phyloP scores from a whole-genome alignment of 2,329 filamentous ascomycete genomes.

The Dactylellina cionopaga region DNA sequence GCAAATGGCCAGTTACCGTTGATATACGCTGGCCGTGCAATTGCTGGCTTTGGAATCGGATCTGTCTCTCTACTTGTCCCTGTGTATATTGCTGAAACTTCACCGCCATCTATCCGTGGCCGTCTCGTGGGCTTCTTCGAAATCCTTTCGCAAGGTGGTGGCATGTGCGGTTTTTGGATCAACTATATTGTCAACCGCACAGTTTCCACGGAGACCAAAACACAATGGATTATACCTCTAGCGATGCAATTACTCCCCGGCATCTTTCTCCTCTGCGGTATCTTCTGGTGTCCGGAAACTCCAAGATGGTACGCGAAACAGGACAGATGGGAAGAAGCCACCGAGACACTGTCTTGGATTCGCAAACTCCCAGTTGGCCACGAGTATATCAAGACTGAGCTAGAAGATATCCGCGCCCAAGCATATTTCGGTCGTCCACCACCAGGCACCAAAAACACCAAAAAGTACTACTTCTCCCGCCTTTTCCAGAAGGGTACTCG shows the following conservation, averaged over 20 bases:
- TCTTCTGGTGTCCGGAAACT: constrained; percentile 57
- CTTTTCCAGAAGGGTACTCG: constrained; percentile 60
- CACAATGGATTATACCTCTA: constrained; percentile 73
- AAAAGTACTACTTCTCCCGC: constrained; percentile 13
- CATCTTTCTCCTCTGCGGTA: constrained; percentile 55
- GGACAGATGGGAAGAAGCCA: constrained; percentile 54
- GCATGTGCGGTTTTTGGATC: constrained; percentile 73
- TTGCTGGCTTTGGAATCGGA: constrained; percentile 73
- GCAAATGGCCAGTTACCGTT: constrained; percentile 60
- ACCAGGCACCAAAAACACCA: background rate
- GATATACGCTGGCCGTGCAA: constrained; percentile 71
- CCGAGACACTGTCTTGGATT: constrained; percentile 58
- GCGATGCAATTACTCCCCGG: constrained; percentile 63
- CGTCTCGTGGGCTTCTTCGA: constrained; percentile 75
- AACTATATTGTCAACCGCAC: constrained; percentile 64
- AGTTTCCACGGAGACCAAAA: constrained; percentile 62
- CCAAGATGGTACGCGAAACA: constrained; percentile 57
- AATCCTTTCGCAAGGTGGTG: constrained; percentile 72
- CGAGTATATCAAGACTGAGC: constrained; percentile 60
- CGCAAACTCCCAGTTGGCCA: constrained; percentile 60
- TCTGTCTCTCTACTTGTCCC: constrained; percentile 72
- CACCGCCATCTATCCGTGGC: constrained; percentile 72
- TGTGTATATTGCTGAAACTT: constrained; percentile 70
- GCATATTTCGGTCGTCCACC: constrained; percentile 51
- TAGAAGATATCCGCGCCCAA: constrained; percentile 58